Evolutionary conservation across 805 yeast species (phyloP).

Genomic region (Zygosaccharomyces gambellarensis): DNA sequence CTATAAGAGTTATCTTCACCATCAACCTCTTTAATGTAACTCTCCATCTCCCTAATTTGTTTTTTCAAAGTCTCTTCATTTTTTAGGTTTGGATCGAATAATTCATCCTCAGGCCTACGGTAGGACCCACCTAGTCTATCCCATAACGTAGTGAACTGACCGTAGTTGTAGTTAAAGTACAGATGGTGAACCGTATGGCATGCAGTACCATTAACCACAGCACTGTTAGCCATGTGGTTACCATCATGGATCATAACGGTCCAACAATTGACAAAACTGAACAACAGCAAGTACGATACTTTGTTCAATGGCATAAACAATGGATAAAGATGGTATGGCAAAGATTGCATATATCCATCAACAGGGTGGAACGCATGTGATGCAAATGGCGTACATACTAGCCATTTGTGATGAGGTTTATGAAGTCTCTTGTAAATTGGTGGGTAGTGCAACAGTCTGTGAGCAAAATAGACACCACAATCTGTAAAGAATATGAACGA

Average conservation of each 20-base stretch:
- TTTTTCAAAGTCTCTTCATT: constrained; percentile 59
- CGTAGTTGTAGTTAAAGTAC: constrained; percentile 96
- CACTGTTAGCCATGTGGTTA: constrained; percentile 87
- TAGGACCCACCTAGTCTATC: constrained; percentile 93
- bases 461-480: constrained; percentile 84
- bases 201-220: constrained; percentile 94
- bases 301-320: constrained; percentile 90
- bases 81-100: constrained; percentile 62
- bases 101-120: constrained; percentile 83
- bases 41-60: constrained; percentile 72
- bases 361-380: constrained; percentile 98
- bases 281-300: constrained; percentile 70
- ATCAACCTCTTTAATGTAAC: constrained; percentile 73
- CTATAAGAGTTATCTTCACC: constrained; percentile 69
- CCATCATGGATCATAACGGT: constrained; percentile 99
- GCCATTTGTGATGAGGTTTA: constrained; percentile 99
- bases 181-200: constrained; percentile 96
- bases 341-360: constrained; percentile 88
- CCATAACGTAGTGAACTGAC: constrained; percentile 98
- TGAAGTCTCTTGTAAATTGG: constrained; percentile 77
- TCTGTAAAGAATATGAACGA: constrained; percentile 88
- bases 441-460: constrained; percentile 93
- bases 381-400: constrained; percentile 97
- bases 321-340: constrained; percentile 92
- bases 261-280: constrained; percentile 94